Evolutionary conservation across 2,329 filamentous ascomycete species (phyloP).

Genomic region (Zymoseptoria brevis): DNA sequence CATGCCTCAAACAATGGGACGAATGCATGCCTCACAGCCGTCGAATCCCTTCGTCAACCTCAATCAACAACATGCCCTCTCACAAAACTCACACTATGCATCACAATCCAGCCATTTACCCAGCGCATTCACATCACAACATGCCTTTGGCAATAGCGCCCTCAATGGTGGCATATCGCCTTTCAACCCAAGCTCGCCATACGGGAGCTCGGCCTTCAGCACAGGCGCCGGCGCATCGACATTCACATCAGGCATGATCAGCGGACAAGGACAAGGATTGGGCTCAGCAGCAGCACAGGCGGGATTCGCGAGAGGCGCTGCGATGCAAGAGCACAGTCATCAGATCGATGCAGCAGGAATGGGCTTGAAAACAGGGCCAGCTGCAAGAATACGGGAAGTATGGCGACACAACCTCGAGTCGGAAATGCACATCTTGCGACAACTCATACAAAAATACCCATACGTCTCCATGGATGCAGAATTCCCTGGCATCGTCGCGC

Average conservation of each 20-base stretch:
- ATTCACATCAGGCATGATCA: constrained; percentile 27
- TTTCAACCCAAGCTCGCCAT: constrained; percentile 26
- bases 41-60: constrained; percentile 53
- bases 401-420: constrained; percentile 88
- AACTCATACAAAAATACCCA: constrained; percentile 80
- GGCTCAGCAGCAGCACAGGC: constrained; percentile 82
- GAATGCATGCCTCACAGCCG: constrained; percentile 51
- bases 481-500: constrained; percentile 93
- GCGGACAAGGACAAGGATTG: constrained; percentile 53
- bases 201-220: constrained; percentile 26
- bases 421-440: constrained; percentile 78
- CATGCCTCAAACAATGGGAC: constrained; percentile 36
- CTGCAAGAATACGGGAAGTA: constrained; percentile 85
- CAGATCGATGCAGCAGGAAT: constrained; percentile 21
- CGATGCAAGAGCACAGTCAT: constrained; percentile 40
- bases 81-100: constrained; percentile 24
- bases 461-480: constrained; percentile 99
- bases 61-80: constrained; percentile 37
- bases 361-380: constrained; percentile 51
- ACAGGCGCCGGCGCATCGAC: constrained; percentile 19
- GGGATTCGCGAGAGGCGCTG: constrained; percentile 70
- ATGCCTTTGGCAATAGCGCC: constrained; percentile 28
- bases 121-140: constrained; percentile 36
- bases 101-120: constrained; percentile 24
- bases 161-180: constrained; percentile 34